Evolutionary conservation across 2,329 filamentous ascomycete genomes (phyloP), one percentile per base, ranked within the genome.

Genomic region (Arachnomyces sp.): DNA sequence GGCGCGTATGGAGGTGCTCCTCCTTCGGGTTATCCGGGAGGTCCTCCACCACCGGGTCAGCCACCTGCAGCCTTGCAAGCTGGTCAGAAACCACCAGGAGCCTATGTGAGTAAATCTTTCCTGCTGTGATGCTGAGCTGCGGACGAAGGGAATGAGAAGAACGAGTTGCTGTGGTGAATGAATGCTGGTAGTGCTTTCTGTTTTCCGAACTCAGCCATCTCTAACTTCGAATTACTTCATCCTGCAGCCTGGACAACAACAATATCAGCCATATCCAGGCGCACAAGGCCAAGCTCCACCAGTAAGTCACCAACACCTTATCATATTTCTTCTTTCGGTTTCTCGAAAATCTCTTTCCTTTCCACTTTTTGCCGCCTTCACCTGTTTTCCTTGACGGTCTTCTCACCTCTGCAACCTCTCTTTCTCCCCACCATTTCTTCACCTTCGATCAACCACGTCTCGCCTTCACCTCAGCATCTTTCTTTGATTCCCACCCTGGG

Each of bases 261-360:
- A 68, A 53, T 77, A 78, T 60, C 73, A 77, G 63, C 68, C 74
- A 49, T 78, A 73, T 56, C 68, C 67, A 51, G 68, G 66, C 51
- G 57, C 53, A 34, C 44, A 54, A 45, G 42, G 47, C 38, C 53
- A 56, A 42, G 40, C 43, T 43, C 49, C 53, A 34, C 38, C 60
- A 55, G 61, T 65, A 65, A 60, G 61, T 55, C 36, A n/a, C n/a
- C n/a, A 32, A 46, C 43, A 41, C 39, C 46, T 45, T 39, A 41
- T 42, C 36, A 36, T 46, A 45, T 46, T 18, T 41, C 32, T 43
- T 48, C 39, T 18, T 36, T 47, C 30, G n/a, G 42, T 38, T 8
- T 17, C 17, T 35, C 25, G 12, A 20, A 35, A 32, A 16, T 35
- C 39, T 4, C 34, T 28, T 42, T n/a, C 29, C 32, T 31, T 40